phyloP scores from a whole-genome alignment of 1,284 basidiomycete species.

The Ganoderma leucocontextum region DNA sequence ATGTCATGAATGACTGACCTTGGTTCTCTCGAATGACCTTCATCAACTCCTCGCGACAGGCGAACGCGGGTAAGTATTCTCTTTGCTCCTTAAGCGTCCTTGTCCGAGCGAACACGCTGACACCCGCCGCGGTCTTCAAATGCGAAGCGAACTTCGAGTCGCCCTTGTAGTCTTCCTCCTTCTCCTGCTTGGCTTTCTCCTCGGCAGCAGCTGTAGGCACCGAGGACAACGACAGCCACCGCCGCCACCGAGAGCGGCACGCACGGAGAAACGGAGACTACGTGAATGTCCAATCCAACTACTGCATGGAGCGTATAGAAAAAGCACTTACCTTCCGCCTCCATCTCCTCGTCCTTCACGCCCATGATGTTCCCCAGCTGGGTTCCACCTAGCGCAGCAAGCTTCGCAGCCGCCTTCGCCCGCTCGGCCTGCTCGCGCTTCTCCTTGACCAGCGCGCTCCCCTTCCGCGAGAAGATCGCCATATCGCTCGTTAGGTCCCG shows the following conservation, averaged over 20 bases:
- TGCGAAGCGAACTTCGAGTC: constrained; percentile 97
- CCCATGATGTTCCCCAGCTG: constrained; percentile 97
- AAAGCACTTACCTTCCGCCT: constrained; percentile 75
- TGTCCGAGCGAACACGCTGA: constrained; percentile 83
- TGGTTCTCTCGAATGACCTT: constrained; percentile 94
- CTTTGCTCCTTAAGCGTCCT: constrained; percentile 94
- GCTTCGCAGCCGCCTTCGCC: constrained; percentile 94
- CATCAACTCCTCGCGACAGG: constrained; percentile 94
- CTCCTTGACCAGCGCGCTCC: constrained; percentile 92
- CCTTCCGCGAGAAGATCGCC: constrained; percentile 96
- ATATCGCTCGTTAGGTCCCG: constrained; percentile 94
- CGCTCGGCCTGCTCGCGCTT: constrained; percentile 96
- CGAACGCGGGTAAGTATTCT: constrained; percentile 98
- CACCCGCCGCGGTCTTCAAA: constrained; percentile 81
- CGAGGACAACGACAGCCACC: constrained; percentile 30
- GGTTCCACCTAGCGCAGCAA: constrained; percentile 93
- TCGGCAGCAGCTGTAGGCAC: constrained; percentile 66
- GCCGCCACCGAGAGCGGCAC: constrained; percentile 5
- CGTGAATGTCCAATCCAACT: constrained; percentile 80
- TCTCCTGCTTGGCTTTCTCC: constrained; percentile 45
- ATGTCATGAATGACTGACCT: constrained; percentile 56
- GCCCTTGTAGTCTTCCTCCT: constrained; percentile 79
- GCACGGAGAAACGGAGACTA: constrained; percentile 48
- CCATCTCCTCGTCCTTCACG: constrained; percentile 93
- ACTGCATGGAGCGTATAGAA: constrained; percentile 32